Percentiles rank a stretch among this genome's conserved stretches.
These are phyloP conservation scores for Ophiostoma triangulosporum DNA, from an alignment of 2,329 filamentous ascomycete genomes.

Conservation along the genomic window DNA sequence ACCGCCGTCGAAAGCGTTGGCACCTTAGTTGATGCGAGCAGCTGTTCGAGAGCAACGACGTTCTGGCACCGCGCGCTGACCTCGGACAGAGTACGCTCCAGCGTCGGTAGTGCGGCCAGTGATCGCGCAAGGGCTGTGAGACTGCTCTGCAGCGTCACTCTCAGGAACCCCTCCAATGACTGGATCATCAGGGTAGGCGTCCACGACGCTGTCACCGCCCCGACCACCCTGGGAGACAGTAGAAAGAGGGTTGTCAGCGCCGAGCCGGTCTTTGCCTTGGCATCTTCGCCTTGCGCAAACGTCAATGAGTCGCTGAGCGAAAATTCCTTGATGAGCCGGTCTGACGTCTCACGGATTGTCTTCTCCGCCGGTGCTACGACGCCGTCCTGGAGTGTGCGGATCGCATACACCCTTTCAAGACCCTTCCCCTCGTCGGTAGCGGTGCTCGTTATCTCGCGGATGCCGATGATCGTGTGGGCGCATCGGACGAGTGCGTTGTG, in stretches of 20 bases:
- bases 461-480: conserved; percentile 60
- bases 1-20: conserved; percentile 25
- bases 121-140: conserved; percentile 61
- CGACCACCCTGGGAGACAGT: conserved; percentile 49
- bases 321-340: conserved; percentile 74
- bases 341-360: conserved; percentile 56
- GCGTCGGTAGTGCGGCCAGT: conserved; percentile 62
- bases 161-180: conserved; percentile 68
- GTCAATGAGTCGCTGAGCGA: conserved; percentile 51
- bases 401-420: conserved; percentile 43
- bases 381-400: conserved; percentile 53
- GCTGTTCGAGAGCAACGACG: conserved; percentile 70
- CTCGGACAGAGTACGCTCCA: conserved; percentile 72
- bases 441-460: conserved; percentile 58
- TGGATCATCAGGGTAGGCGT: conserved; percentile 60
- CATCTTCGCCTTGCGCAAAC: conserved; percentile 57
- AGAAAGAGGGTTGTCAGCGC: conserved; percentile 69
- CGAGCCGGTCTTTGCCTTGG: conserved; percentile 45
- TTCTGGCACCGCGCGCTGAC: conserved; percentile 79
- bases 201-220: conserved; percentile 30
- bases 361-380: conserved; percentile 61
- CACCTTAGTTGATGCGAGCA: conserved; percentile 55
- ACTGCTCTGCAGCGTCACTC: conserved; percentile 66
- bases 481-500: conserved; percentile 71
- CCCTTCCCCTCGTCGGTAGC: conserved; percentile 65